Base-by-base conservation (phyloP, 1,284 basidiomycete genomes). In the Trichosporon coremiiforme region DNA sequence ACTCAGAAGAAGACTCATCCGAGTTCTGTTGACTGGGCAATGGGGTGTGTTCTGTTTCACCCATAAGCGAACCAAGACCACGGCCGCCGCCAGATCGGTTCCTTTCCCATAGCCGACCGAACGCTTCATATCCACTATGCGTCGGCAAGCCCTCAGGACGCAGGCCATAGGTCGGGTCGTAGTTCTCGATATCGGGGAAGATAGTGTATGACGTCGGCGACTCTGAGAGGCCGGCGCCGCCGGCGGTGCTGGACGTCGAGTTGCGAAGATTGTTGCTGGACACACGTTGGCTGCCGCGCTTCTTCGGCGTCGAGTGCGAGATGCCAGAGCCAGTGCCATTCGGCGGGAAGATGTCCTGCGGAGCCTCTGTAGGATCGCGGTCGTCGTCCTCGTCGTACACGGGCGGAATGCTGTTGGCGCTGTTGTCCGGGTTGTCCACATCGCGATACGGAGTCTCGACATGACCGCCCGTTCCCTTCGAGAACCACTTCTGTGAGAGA, bases 141-240 rank as follows among this genome's bases (percentile, higher is more conserved):
- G 82, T 81, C 2, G 94, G 94, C 5, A 95, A 86, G 12, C 91
- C 91, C 77, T 95, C 94, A 0, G 93, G 92, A 15, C 95, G 90
- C n/a, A 98, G 85, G n/a, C 95, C 95, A 78, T 98, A 98, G 0
- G 95, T 98, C 0, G 95, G 95, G 78, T 98, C 95, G 82, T 93
- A 97, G 73, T 91, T 89, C 82, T 96, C 95, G 53, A 95, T 87
- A 68, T 95, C 93, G 1, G 92, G 90, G 72, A 91, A 89, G 8
- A 89, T 87, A 13, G 86, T 86, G 70, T 82, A 82, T 0, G 80
- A 78, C 9, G 82, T 82, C 0, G 83, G 82, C 17, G 82, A 82
- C 63, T 83, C 82, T 1, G 79, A 78, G 1, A 77, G 71, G 12
- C 76, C 75, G 8, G 73, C 72, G 17, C 74, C 75, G 78, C 68